Conservation (phyloP, 2,329 filamentous ascomycete species). For the Trichoderma asperellum region DNA sequence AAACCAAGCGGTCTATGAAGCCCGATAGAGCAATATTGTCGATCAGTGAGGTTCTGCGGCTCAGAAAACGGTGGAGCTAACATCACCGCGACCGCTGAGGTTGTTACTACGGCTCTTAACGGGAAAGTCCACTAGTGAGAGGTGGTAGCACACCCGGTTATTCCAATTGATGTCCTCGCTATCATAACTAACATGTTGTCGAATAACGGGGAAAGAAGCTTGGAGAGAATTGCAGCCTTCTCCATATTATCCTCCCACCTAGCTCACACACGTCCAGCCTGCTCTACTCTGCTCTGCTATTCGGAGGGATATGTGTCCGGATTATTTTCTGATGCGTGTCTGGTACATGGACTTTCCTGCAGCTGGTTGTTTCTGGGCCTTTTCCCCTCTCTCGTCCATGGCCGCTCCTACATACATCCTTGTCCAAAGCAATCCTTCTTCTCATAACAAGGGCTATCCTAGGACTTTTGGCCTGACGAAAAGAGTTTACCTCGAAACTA, state of each 20-base stretch:
- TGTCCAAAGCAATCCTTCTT: background rate
- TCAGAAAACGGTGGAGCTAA: background rate
- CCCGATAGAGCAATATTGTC: background rate
- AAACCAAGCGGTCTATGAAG: background rate
- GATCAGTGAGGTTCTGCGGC: background rate
- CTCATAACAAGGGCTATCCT: conserved; percentile 6
- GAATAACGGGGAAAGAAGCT: no score
- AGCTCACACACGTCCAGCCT: background rate
- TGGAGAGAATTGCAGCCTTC: no score
- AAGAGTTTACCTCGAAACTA: background rate
- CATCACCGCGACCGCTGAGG: background rate
- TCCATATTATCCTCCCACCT: background rate
- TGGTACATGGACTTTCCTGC: background rate
- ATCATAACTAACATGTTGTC: no score
- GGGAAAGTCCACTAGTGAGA: background rate
- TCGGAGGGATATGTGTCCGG: background rate
- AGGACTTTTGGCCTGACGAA: background rate
- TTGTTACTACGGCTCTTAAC: background rate
- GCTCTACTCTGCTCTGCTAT: background rate
- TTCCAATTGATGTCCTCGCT: background rate
- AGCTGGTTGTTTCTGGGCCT: background rate
- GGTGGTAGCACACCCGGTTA: background rate
- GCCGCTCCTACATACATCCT: background rate
- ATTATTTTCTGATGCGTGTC: background rate
- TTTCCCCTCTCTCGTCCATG: background rate